Percentiles rank a stretch among this genome's conserved stretches.
Evolutionary conservation across 495 filamentous ascomycete genomes (phyloP).

Genomic region (Penicillium turbatum): DNA sequence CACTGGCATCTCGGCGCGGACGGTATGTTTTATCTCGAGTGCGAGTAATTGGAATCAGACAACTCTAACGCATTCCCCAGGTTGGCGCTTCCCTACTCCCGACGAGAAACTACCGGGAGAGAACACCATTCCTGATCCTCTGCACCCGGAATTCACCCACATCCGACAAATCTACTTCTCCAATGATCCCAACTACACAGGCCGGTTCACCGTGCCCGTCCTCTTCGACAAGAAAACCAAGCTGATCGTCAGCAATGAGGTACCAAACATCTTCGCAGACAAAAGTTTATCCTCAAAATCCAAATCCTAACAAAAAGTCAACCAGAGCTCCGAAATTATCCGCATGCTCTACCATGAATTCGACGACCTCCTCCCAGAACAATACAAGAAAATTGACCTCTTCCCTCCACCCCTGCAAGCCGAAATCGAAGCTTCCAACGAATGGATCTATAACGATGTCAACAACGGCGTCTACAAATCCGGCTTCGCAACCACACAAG

Average conservation of each 20-base stretch:
- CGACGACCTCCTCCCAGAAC: constrained; percentile 58
- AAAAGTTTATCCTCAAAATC: background rate
- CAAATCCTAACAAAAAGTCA: background rate
- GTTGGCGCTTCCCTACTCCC: constrained; percentile 75
- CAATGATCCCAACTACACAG: constrained; percentile 55
- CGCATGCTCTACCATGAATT: constrained; percentile 73
- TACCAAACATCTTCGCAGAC: constrained; percentile 12
- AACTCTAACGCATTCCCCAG: constrained; percentile 26
- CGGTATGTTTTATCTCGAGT: constrained; percentile 32
- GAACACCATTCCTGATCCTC: constrained; percentile 49
- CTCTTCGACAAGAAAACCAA: constrained; percentile 60
- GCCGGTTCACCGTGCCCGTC: constrained; percentile 59
- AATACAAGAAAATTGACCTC: constrained; percentile 58
- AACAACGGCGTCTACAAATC: constrained; percentile 86
- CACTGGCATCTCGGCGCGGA: constrained; percentile 64
- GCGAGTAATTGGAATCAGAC: background rate
- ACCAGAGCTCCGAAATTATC: constrained; percentile 52
- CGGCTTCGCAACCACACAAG: constrained; percentile 69
- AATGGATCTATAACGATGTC: constrained; percentile 78
- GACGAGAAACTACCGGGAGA: constrained; percentile 60
- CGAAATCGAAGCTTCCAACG: constrained; percentile 71
- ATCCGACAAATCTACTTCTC: constrained; percentile 59
- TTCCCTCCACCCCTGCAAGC: constrained; percentile 55
- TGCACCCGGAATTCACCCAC: constrained; percentile 51
- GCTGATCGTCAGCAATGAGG: constrained; percentile 55